Percentiles rank a stretch among this genome's conserved stretches.
phyloP scores from a whole-genome alignment of 2,329 filamentous ascomycete genomes.

The Paecilomyces sp. region DNA sequence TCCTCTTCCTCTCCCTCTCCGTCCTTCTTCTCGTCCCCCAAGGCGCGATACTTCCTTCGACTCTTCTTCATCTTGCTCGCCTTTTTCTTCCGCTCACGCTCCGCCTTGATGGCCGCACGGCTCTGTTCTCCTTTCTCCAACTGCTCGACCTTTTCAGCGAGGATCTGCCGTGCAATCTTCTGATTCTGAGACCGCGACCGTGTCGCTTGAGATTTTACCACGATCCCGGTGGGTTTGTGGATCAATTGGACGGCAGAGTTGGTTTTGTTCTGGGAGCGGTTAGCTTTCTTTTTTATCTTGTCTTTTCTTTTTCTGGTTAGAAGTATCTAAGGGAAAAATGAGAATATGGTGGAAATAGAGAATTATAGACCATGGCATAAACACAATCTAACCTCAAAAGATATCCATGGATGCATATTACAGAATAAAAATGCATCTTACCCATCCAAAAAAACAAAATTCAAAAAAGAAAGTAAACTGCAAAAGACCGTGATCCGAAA shows the following conservation, averaged over 20 bases:
- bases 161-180: constrained; percentile 69
- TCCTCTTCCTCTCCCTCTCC: constrained; percentile 7
- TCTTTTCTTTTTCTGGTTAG: background rate
- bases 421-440: background rate
- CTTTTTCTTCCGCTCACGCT: constrained; percentile 62
- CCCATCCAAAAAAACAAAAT: background rate
- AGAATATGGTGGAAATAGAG: background rate
- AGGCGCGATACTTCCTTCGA: constrained; percentile 35
- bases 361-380: background rate
- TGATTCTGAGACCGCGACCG: constrained; percentile 81
- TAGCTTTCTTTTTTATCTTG: background rate
- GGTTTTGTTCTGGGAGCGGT: constrained; percentile 69
- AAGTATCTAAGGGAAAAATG: background rate
- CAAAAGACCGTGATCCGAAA: background rate
- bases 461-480: background rate
- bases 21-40: constrained; percentile 21
- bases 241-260: constrained; percentile 89
- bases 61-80: constrained; percentile 38
- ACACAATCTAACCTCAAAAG: background rate
- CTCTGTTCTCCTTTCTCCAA: constrained; percentile 65
- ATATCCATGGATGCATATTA: background rate
- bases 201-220: constrained; percentile 90
- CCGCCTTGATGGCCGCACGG: constrained; percentile 73
- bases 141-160: constrained; percentile 72
- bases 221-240: constrained; percentile 81